A percentile compares a stretch with the other conserved stretches of the same genome.
These are phyloP conservation scores for Peniophora sp. DNA, from an alignment of 1,284 basidiomycete genomes.

Conservation along the genomic window DNA sequence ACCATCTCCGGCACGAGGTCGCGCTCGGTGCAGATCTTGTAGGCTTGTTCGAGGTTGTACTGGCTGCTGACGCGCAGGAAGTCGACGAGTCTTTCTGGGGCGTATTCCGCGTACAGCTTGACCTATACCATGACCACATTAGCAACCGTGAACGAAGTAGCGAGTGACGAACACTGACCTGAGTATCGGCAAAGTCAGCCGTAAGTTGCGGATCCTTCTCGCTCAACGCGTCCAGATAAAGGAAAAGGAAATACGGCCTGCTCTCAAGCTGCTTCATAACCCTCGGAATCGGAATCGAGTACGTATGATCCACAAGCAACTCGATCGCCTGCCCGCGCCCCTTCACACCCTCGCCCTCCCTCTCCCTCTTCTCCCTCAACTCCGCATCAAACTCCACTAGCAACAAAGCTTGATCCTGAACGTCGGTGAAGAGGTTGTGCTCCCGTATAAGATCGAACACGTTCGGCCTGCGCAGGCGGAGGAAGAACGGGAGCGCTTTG, in stretches of 20 bases:
- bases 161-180: constrained; percentile 35
- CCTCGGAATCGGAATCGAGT: constrained; percentile 89
- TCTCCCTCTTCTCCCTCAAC: constrained; percentile 55
- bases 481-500: constrained; percentile 86
- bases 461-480: constrained; percentile 78
- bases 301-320: constrained; percentile 88
- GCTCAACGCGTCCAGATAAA: constrained; percentile 90
- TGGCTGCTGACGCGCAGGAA: constrained; percentile 89
- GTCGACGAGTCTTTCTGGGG: constrained; percentile 73
- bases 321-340: constrained; percentile 67
- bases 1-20: constrained; percentile 97
- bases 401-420: constrained; percentile 87
- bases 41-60: constrained; percentile 93
- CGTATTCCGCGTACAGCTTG: constrained; percentile 87
- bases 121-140: constrained; percentile 38
- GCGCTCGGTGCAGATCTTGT: constrained; percentile 74
- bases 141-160: neutral
- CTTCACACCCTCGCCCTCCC: constrained; percentile 27
- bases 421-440: constrained; percentile 90
- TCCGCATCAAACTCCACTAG: constrained; percentile 95
- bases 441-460: constrained; percentile 95
- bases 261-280: constrained; percentile 84
- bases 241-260: constrained; percentile 79
- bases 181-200: constrained; percentile 77
- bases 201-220: constrained; percentile 81